These are phyloP conservation scores for Hanseniaspora gamundiae DNA, from an alignment of 1,139 yeast genomes.

Conservation along the genomic window DNA sequence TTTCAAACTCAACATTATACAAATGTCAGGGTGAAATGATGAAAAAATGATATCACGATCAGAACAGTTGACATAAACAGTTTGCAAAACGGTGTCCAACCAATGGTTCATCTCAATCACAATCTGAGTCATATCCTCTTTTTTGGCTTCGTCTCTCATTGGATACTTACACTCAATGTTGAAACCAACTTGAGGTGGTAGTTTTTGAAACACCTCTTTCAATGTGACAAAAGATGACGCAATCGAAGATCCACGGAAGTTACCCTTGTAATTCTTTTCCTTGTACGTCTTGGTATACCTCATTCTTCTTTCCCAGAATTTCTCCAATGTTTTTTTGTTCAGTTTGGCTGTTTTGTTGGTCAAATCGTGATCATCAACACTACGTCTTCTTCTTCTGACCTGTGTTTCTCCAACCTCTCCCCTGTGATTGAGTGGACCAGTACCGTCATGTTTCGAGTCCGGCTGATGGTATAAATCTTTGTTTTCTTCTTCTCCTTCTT, in stretches of 20 bases:
- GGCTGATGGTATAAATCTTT: too few relatives aligned
- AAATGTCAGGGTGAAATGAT: slow-evolving; percentile 90
- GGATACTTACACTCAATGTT: slow-evolving; percentile 94
- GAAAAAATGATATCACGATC: slow-evolving; percentile 86
- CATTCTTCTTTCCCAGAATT: slow-evolving; percentile 53
- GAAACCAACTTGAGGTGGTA: slow-evolving; percentile 80
- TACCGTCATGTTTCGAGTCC: slow-evolving; percentile 4
- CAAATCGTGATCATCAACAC: slow-evolving; percentile 7
- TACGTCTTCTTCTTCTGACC: slow-evolving; percentile 1
- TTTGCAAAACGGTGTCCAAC: slow-evolving; percentile 72
- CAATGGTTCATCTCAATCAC: slow-evolving; percentile 78
- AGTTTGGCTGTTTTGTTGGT: slow-evolving; percentile 8
- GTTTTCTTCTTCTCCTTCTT: slow-evolving; percentile 1
- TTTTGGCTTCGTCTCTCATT: slow-evolving; percentile 85
- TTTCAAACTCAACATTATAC: slow-evolving; percentile 72
- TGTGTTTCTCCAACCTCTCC: neutral
- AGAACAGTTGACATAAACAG: slow-evolving; percentile 59
- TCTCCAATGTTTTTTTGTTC: slow-evolving; percentile 16
- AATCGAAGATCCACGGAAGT: slow-evolving; percentile 76
- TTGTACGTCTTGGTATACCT: slow-evolving; percentile 80
- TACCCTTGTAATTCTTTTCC: slow-evolving; percentile 79
- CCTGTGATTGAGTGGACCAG: neutral
- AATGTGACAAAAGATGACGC: slow-evolving; percentile 88
- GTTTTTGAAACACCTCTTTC: slow-evolving; percentile 66
- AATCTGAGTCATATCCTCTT: slow-evolving; percentile 77